Evolutionary conservation across 1,139 yeast species (phyloP).

Genomic region (Blastobotrys buckinghamii): DNA sequence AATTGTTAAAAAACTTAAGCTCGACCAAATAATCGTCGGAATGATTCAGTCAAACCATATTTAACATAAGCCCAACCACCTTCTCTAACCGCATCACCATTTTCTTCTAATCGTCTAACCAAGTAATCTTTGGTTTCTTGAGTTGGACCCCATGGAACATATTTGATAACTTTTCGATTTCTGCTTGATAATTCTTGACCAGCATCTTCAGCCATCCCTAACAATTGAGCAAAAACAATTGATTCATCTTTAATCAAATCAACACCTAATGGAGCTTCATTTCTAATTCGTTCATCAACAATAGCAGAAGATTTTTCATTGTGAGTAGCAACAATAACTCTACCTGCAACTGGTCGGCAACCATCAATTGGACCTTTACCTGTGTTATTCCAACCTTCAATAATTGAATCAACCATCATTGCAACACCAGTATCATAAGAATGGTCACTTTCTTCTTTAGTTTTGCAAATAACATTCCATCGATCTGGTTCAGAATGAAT

Average conservation of each 20-base stretch:
- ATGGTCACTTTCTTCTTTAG: conserved; percentile 71
- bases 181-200: conserved; percentile 67
- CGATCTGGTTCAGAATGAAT: conserved; percentile 83
- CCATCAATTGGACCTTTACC: conserved; percentile 20
- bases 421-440: conserved; percentile 71
- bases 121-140: conserved; percentile 87
- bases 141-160: conserved; percentile 99
- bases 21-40: conserved; percentile 14
- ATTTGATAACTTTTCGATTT: conserved; percentile 74
- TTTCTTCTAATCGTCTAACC: conserved; percentile 88
- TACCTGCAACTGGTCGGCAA: conserved; percentile 50
- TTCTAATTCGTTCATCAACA: conserved; percentile 52
- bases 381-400: conserved; percentile 42
- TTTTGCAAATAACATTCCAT: conserved; percentile 56
- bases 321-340: conserved; percentile 89
- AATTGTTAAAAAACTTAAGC: not conserved
- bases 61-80: conserved; percentile 60
- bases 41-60: conserved; percentile 19
- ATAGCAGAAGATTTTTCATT: conserved; percentile 71
- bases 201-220: conserved; percentile 94
- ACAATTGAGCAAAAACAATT: conserved; percentile 80
- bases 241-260: conserved; percentile 32
- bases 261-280: conserved; percentile 25
- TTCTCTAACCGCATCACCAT: conserved; percentile 94
- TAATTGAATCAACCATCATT: conserved; percentile 56